Base-by-base conservation (phyloP, 768 basidiomycete genomes). In the Auricularia heimuer region DNA sequence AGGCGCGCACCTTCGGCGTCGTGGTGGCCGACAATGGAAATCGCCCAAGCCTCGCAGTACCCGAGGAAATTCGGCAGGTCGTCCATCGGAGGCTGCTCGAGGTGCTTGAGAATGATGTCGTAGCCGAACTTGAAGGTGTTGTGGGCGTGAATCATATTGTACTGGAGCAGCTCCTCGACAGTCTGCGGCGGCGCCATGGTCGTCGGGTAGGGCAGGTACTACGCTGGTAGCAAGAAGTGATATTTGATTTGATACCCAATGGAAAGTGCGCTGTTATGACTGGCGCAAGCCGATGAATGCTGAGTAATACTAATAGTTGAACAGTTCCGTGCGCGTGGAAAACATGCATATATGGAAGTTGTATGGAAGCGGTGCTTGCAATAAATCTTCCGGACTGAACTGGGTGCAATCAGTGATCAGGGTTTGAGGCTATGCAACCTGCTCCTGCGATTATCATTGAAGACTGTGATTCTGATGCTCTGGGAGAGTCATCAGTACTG, bases 61-160 rank as follows among this genome's bases (percentile, higher is more conserved):
- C 77, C 77, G 8, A 80, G 68, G 65, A 79, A 79, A 68, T 79
- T 79, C 37, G 66, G 61, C 24, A 79, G 70, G 65, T 78, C 78
- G 62, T 75, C 68, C 12, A 64, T 65, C 0, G 78, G 78, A 1
- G 76, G 76, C 18, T 74, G 66, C 29, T 74, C 75, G 21, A 79
- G 75, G 63, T 70, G 71, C 3, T 70, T 67, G 29, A 77, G 35
- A 62, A 80, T 78, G 54, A 54, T 75, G 44, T 76, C 72, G 67
- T 74, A 79, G 10, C 73, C 78, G 3, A 71, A 62, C 66, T 78
- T 77, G 68, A 73, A 77, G n/a, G 73, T 69, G 8, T 73, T 65
- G 64, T 80, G 79, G 29, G 76, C 77, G 10, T 64, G 64, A 4
- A 66, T 54, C 71, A 70, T 72, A 54, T 70, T 69, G 56, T 64